Percentiles rank a stretch among this genome's conserved stretches.
phyloP scores from a whole-genome alignment of 768 basidiomycete species.

The Phaffia tasmanica region DNA sequence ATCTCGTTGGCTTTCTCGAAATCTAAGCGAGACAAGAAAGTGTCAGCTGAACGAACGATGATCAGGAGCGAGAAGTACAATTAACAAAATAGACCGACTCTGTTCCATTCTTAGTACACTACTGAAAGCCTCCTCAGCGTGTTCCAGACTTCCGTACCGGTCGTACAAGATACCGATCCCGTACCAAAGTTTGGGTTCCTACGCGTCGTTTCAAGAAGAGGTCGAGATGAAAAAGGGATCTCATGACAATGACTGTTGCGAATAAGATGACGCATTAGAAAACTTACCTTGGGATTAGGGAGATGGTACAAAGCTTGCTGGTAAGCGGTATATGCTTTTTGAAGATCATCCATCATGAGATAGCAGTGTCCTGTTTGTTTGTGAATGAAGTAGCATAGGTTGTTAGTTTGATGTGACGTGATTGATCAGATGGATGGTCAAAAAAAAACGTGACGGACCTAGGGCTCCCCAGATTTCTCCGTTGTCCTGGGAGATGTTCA shows the following conservation, averaged over 20 bases:
- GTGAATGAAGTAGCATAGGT: background rate
- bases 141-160: conserved; percentile 94
- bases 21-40: conserved; percentile 45
- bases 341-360: conserved; percentile 97
- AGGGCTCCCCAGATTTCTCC: conserved; percentile 98
- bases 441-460: conserved; percentile 42
- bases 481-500: conserved; percentile 83
- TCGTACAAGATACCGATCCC: conserved; percentile 98
- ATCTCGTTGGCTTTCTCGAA: conserved; percentile 99
- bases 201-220: conserved; percentile 39
- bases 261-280: conserved; percentile 20
- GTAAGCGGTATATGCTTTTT: conserved; percentile 96
- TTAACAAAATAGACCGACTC: conserved; percentile 46
- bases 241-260: background rate
- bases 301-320: conserved; percentile 94
- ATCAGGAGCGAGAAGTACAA: background rate
- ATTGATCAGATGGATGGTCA: background rate
- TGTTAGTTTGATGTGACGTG: background rate
- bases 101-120: conserved; percentile 95
- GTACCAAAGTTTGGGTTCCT: conserved; percentile 99
- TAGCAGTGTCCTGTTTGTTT: conserved; percentile 70
- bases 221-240: background rate
- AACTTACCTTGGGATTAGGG: conserved; percentile 76
- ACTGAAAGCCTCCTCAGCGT: conserved; percentile 96
- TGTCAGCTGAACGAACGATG: conserved; percentile 7